These are phyloP conservation scores for Pichia sp. DNA, from an alignment of 1,139 yeast species.

Conservation along the genomic window DNA sequence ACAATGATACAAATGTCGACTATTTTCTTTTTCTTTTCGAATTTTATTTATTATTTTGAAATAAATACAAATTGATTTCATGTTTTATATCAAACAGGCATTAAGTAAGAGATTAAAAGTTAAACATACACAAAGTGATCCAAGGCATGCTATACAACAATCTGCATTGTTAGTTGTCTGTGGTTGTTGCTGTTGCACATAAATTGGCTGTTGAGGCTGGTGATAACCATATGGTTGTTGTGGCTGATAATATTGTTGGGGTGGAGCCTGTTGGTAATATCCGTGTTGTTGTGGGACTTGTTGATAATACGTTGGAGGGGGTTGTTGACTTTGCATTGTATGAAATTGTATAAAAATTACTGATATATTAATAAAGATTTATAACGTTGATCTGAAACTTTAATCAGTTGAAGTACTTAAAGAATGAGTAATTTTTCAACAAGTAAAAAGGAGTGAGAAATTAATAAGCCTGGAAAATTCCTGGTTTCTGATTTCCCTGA, in stretches of 20 bases:
- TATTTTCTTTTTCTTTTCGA: too few species aligned
- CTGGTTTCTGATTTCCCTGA: too few species aligned
- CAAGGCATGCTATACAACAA: slow-evolving; percentile 2
- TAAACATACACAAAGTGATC: slow-evolving; percentile 7
- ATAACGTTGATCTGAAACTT: too few species aligned
- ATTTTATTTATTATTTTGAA: too few species aligned
- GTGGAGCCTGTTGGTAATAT: slow-evolving; percentile 29
- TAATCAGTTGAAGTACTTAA: too few species aligned
- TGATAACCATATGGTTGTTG: slow-evolving; percentile 21
- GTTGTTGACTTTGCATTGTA: slow-evolving; percentile 18
- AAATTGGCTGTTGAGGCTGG: slow-evolving; percentile 7
- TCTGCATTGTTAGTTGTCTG: slow-evolving; percentile 6
- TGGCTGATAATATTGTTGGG: slow-evolving; percentile 38
- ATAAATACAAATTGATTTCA: neutral
- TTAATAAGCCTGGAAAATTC: too few species aligned
- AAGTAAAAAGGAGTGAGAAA: too few species aligned
- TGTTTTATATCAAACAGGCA: slow-evolving; percentile 1
- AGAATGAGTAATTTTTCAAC: too few species aligned
- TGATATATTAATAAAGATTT: too few species aligned
- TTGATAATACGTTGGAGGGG: slow-evolving; percentile 42
- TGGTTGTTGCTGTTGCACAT: slow-evolving; percentile 11
- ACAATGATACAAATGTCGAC: too few species aligned
- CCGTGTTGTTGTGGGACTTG: slow-evolving; percentile 10
- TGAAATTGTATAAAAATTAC: too few species aligned
- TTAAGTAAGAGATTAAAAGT: slow-evolving; percentile 8